Evolutionary conservation across 345 rosid species (phyloP).

Genomic region (Firmiana major): DNA sequence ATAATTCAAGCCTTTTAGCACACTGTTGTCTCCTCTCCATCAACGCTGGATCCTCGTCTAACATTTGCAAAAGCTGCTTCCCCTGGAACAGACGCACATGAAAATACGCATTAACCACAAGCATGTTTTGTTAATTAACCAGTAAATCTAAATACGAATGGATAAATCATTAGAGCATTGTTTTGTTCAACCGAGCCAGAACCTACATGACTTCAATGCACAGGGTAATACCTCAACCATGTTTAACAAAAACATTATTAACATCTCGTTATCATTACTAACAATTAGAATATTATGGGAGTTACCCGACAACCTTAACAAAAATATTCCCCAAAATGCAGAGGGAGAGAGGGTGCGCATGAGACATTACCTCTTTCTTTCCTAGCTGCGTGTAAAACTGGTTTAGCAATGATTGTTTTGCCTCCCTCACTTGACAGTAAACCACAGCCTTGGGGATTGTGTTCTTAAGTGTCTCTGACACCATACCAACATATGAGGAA

Average conservation of each 20-base stretch:
- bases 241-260: background rate
- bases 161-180: background rate
- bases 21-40: conserved; percentile 68
- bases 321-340: background rate
- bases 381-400: conserved; percentile 51
- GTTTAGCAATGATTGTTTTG: conserved; percentile 46
- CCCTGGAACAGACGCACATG: conserved; percentile 6
- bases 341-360: background rate
- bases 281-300: background rate
- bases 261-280: background rate
- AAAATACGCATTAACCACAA: background rate
- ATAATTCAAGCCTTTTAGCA: conserved; percentile 68
- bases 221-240: background rate
- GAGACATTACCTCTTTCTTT: conserved; percentile 42
- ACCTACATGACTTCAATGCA: background rate
- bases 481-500: conserved; percentile 53
- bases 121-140: background rate
- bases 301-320: background rate
- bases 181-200: background rate
- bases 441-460: conserved; percentile 68
- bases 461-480: conserved; percentile 46
- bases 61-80: conserved; percentile 23
- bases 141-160: background rate
- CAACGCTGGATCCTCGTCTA: conserved; percentile 75
- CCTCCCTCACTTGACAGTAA: conserved; percentile 64